phyloP scores from a whole-genome alignment of 2,329 filamentous ascomycete genomes.

The Chaetomiaceae sp. region DNA sequence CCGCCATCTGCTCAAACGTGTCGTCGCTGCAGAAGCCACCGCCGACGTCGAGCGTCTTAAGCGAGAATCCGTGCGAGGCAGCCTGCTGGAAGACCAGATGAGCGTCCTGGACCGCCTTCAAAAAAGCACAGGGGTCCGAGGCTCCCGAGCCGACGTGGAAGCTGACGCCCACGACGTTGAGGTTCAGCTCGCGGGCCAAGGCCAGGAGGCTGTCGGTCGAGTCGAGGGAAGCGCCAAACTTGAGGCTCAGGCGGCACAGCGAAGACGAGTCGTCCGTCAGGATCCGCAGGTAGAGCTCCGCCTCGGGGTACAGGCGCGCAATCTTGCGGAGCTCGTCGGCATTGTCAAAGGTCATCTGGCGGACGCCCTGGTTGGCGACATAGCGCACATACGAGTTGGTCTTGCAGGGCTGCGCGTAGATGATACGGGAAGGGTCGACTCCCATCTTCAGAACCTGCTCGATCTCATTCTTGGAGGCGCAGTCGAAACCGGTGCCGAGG shows the following conservation, averaged over 20 bases:
- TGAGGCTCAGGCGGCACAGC: conserved; percentile 91
- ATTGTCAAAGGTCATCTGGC: conserved; percentile 99
- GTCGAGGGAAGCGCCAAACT: conserved; percentile 91
- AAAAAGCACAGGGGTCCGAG: conserved; percentile 85
- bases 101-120: conserved; percentile 86
- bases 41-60: conserved; percentile 88
- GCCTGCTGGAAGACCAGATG: conserved; percentile 86
- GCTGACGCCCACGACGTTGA: conserved; percentile 92
- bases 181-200: conserved; percentile 72
- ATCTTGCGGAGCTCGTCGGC: conserved; percentile 97
- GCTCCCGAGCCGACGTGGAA: conserved; percentile 98
- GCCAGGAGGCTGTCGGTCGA: conserved; percentile 70
- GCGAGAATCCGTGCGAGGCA: conserved; percentile 65
- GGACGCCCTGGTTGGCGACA: conserved; percentile 77
- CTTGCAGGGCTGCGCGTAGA: conserved; percentile 99
- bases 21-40: conserved; percentile 82
- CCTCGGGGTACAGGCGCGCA: conserved; percentile 81
- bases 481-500: conserved; percentile 94
- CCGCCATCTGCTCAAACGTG: conserved; percentile 86
- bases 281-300: conserved; percentile 91
- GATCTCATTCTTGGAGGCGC: conserved; percentile 95
- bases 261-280: conserved; percentile 93
- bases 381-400: conserved; percentile 96
- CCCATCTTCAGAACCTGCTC: conserved; percentile 83
- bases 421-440: conserved; percentile 83